Evolutionary conservation across 2,329 filamentous ascomycete genomes (phyloP), one percentile per base, ranked within the genome.

Genomic region (Eurotiales sp.): DNA sequence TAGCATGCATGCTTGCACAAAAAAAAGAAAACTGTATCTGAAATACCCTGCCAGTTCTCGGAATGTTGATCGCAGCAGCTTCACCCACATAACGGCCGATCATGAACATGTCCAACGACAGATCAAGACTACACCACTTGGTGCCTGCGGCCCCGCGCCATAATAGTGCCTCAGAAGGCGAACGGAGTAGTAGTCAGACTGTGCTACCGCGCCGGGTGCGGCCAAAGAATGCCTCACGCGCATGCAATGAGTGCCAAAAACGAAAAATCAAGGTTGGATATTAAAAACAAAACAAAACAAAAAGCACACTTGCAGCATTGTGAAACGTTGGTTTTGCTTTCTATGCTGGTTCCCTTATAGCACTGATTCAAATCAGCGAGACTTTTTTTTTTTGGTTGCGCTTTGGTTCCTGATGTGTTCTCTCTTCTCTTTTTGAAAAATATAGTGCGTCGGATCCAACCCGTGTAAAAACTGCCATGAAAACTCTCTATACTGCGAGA

Each of bases 201-300:
- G 25, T 34, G 14, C 37, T 53, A 23, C 45, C 51, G 12, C 51
- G 51, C 5, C 45, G 46, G 21, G 51, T 45, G 15, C 45, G 51
- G 23, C 45, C 51, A 14, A 53, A 53, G 27, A 53, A 53, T 11
- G 51, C 51, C 22, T 53, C 51, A 23, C 51, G 51, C 22, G 51
- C 51, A 37, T 53, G 51, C 40, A 53, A 43, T 34, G 51, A 53
- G 34, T 53, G 51, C 21, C 51, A 53, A 45, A 53, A 53, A 44
- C 51, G 51, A 22, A 53, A 53, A 53, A 53, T 53, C 30, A 53
- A 53, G 51, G 51, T 53, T 48, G 27, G 51, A 36, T 3, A 34
- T n/a, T n/a, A n/a, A n/a, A n/a, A n/a, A n/a, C n/a, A n/a, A n/a
- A n/a, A n/a, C n/a, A n/a, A n/a, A n/a, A n/a, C n/a, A n/a, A n/a